A percentile compares a stretch with the other conserved stretches of the same genome.
Conservation (phyloP, 306 rosid genomes). For the Erythrophleum fordii region DNA sequence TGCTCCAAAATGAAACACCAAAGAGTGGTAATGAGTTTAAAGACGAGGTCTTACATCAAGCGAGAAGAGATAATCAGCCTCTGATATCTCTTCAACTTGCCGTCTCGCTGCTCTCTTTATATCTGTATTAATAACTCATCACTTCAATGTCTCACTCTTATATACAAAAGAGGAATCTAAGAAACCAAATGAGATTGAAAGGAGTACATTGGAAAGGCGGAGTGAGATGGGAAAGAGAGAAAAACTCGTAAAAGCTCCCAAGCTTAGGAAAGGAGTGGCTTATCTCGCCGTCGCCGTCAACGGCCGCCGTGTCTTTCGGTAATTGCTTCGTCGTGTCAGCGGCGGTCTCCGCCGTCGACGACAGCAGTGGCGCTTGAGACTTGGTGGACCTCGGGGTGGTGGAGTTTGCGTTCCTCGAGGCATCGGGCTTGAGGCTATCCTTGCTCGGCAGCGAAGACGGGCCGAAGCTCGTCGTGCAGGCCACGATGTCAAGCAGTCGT, state of each 20-base stretch:
- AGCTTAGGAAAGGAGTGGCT: slow-evolving; percentile 82
- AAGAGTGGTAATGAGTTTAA: background rate
- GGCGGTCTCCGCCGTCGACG: slow-evolving; percentile 4
- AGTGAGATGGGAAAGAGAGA: slow-evolving; percentile 86
- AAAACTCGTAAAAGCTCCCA: slow-evolving; percentile 90
- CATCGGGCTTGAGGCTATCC: slow-evolving; percentile 50
- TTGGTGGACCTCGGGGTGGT: slow-evolving; percentile 48
- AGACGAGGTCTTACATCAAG: slow-evolving; percentile 63
- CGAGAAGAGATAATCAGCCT: slow-evolving; percentile 75
- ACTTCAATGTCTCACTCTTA: background rate
- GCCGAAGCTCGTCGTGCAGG: slow-evolving; percentile 89
- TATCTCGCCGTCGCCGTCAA: slow-evolving; percentile 67
- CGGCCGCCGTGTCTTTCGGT: slow-evolving; percentile 48
- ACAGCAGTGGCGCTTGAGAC: slow-evolving; percentile 32
- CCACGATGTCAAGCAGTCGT: slow-evolving; percentile 78
- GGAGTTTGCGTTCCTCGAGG: slow-evolving; percentile 38
- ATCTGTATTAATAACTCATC: slow-evolving; percentile 53
- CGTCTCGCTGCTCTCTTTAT: slow-evolving; percentile 66
- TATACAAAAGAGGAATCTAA: background rate
- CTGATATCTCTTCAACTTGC: slow-evolving; percentile 68
- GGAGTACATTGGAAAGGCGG: slow-evolving; percentile 84
- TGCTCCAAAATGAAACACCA: background rate
- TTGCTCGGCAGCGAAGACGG: slow-evolving; percentile 50
- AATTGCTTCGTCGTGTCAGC: slow-evolving; percentile 19
- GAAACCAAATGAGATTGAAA: background rate